Evolutionary conservation across 1,284 basidiomycete species (phyloP), one percentile per base, ranked within the genome.

Genomic region (Ceratobasidium sp.): DNA sequence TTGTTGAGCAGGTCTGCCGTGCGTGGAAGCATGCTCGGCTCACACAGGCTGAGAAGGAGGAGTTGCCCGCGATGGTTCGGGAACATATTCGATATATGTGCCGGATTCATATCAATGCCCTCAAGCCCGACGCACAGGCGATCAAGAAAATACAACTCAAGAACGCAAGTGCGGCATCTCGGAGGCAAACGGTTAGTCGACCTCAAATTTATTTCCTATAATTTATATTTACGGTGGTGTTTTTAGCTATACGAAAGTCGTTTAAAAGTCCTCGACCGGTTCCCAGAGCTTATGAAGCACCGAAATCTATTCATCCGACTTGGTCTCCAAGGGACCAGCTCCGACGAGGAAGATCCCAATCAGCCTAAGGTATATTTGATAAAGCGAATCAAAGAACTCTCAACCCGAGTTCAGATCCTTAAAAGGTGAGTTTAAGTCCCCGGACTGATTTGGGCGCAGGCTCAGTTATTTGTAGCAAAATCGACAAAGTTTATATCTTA

Each of bases 211-310:
- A n/a, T 52, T 52, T 52, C 17, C n/a, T 52, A 48, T 48, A 48
- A 17, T 23, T 23, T 52, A 23, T 52, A 52, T 20, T 52, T 23
- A 52, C 50, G 20, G 50, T 7, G 15, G n/a, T 52, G 15, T 7
- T 52, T 52, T n/a, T 20, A 62, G 61, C 33, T 62, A 17, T 62
- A 62, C 20, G 61, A 62, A 40, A 62, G 28, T 40, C 61, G 61
- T 40, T 26, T 62, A 10, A 33, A 40, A 15, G 61, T 62, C n/a
- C 33, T 62, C 7, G 61, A 38, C 33, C 61, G 61, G 12, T 62
- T 62, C 17, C 61, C 61, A 7, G 28, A 38, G 38, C 57, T 61
- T 15, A 17, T 26, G 26, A 28, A 26, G 26, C 57, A 61, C 26
- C 57, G 57, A 28, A 23, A 26, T 15, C 15, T 61, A 10, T 28